Evolutionary conservation across 371 early-diverging fungal genomes (phyloP).

Genomic region (Rhizopus arrhizus): DNA sequence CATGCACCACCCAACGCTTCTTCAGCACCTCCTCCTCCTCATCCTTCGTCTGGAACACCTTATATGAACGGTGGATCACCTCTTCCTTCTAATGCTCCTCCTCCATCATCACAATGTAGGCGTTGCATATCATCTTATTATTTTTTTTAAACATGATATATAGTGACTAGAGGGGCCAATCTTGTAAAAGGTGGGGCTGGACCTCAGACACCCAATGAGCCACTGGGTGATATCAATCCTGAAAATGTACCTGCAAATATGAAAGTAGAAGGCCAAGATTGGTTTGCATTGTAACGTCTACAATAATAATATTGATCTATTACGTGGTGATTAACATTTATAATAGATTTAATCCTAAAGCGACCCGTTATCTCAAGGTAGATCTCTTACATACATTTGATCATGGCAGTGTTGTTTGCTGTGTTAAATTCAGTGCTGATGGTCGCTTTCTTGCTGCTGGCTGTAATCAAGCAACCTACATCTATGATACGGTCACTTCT

Average conservation of each 20-base stretch:
- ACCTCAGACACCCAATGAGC: constrained; percentile 7
- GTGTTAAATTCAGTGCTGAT: constrained; percentile 89
- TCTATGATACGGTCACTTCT: constrained; percentile 80
- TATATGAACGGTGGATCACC: constrained; percentile 48
- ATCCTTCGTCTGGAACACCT: constrained; percentile 34
- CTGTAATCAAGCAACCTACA: constrained; percentile 86
- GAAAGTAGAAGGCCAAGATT: constrained; percentile 89
- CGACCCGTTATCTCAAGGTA: constrained; percentile 70
- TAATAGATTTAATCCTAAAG: constrained; percentile 68
- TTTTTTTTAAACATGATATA: neutral
- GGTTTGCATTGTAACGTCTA: constrained; percentile 76
- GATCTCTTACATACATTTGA: constrained; percentile 83
- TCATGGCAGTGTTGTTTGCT: constrained; percentile 90
- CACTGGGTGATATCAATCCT: constrained; percentile 79
- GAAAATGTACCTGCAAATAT: constrained; percentile 77
- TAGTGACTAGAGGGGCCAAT: neutral
- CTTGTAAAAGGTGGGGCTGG: constrained; percentile 1
- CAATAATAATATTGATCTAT: constrained; percentile 27
- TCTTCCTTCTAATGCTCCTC: constrained; percentile 45
- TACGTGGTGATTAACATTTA: neutral
- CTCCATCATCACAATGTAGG: constrained; percentile 33
- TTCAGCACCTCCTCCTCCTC: constrained; percentile 39
- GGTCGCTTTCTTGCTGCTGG: constrained; percentile 93
- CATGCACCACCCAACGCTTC: constrained; percentile 20
- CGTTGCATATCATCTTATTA: neutral